Evolutionary conservation across 176 grass and related monocot genomes (phyloP), one percentile per base, ranked within the genome.

Genomic region (Carex littledalei): DNA sequence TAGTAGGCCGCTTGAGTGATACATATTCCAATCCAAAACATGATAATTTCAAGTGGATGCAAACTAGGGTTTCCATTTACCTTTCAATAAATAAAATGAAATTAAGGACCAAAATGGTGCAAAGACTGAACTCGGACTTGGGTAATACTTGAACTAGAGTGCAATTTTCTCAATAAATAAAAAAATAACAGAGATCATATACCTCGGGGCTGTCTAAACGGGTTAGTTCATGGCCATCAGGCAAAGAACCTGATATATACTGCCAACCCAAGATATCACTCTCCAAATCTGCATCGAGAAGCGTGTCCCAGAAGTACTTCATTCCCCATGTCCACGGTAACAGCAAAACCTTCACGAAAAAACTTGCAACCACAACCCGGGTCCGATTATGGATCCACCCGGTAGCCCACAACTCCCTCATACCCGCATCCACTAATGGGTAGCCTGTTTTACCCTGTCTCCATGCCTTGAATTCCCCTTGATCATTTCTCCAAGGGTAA

Each of bases 371-470:
- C 13, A 97, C 89, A 62, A 94, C 91, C 92, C 95, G 88, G 83
- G 87, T 93, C 53, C 84, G 84, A 81, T 97, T 97, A 90, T 97
- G 95, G 35, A 85, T 94, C 95, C 95, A 97, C 50, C 92, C 95
- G 62, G 95, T 97, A 76, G 95, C 95, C 95, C 95, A 97, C 34
- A 97, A 89, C 76, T 97, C 95, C 84, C 95, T 93, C 95, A 97
- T 97, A 86, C 92, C 95, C 32, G 95, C 95, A 93, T 97, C 95
- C 74, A 97, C 95, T 76, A 97, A 88, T 0, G 95, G 95, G 67
- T 94, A 97, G 70, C 95, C 95, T 26, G 95, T 94, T 86, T 89
- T 91, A 63, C 95, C 95, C 29, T 97, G 95, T 60, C 92, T 93
- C 95, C 95, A 97, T 26, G 82, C 88, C 80, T 94, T 97, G 81